Evolutionary conservation across 306 rosid species (phyloP), one percentile per base, ranked within the genome.

Genomic region (Herpetospermum pedunculosum): DNA sequence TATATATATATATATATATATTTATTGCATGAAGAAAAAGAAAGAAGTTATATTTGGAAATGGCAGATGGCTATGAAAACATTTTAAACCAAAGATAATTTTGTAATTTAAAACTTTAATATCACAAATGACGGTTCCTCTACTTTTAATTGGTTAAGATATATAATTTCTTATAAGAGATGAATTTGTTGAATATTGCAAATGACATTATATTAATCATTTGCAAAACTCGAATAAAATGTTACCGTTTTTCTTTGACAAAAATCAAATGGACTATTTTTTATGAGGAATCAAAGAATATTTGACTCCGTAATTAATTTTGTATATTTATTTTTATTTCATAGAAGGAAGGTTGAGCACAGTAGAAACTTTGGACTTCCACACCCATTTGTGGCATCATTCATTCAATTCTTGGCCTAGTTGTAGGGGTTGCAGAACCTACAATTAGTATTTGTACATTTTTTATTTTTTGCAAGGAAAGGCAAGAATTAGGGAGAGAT

Each of bases 371-470:
- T 62, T 91, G 80, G 89, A n/a, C 85, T 63, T 88, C 97, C 32
- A 91, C 97, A 32, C 91, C 96, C 16, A 84, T 91, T 4, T 88
- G 96, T 70, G 96, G 97, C 75, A 81, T 91, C 64, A 84, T 91
- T 80, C 97, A 91, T 82, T 84, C 97, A 25, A 80, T 91, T 80
- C 41, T 91, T 3, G 97, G 92, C 9, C 63, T 88, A 57, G 74
- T 91, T 11, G 73, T 91, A 1, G 97, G 97, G 60, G 89, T 91
- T 47, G 97, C 97, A 63, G 96, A 91, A 64, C 97, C 97, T 5
- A 91, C 97, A 19, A 83, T 87, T 73, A 86, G 0, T 91, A 84
- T 67, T 50, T 91, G 80, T 91, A 87, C 85, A n/a, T n/a, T n/a
- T n/a, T n/a, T n/a, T n/a, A 81, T 85, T 72, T 91, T 88, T 72